Conservation (phyloP, 2,329 filamentous ascomycete species). For the Fusarium foetens region DNA sequence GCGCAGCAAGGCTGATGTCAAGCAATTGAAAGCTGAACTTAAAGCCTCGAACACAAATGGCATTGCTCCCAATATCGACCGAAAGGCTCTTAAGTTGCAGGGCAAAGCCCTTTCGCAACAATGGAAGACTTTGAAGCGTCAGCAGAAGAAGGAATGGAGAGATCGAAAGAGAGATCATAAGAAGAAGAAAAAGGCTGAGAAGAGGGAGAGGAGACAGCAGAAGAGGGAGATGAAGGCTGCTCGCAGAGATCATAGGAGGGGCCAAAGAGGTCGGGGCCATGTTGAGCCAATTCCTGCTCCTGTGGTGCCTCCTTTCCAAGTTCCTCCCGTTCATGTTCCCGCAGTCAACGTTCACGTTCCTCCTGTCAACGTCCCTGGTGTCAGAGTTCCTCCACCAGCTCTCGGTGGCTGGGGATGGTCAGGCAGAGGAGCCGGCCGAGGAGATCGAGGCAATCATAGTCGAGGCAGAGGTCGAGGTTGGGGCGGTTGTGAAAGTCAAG, state of each 20-base stretch:
- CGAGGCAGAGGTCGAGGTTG: slow-evolving; percentile 6
- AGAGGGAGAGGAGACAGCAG: slow-evolving; percentile 47
- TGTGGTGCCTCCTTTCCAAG: slow-evolving; percentile 1
- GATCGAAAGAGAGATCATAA: slow-evolving; percentile 47
- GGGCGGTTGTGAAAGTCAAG: slow-evolving; percentile 21
- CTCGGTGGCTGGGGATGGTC: slow-evolving; percentile 11
- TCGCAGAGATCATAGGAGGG: slow-evolving; percentile 45
- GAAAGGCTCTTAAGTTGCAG: slow-evolving; percentile 54
- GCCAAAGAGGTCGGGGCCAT: slow-evolving; percentile 18
- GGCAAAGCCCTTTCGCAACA: slow-evolving; percentile 57
- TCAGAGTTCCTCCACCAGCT: slow-evolving; percentile 7
- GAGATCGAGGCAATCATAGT: slow-evolving; percentile 7
- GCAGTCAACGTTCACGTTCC: slow-evolving; percentile 6
- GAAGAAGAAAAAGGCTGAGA: slow-evolving; percentile 46
- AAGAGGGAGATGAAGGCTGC: slow-evolving; percentile 46
- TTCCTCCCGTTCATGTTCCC: slow-evolving; percentile 4
- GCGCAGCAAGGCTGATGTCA: slow-evolving; percentile 58
- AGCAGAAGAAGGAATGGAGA: slow-evolving; percentile 45
- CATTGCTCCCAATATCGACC: slow-evolving; percentile 25
- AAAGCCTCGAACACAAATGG: slow-evolving; percentile 49
- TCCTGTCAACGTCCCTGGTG: not conserved
- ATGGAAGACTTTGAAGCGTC: slow-evolving; percentile 52
- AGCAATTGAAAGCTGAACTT: slow-evolving; percentile 55
- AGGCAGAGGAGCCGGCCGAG: slow-evolving; percentile 18
- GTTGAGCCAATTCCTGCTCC: slow-evolving; percentile 13